Percentiles rank a stretch among this genome's conserved stretches.
These are phyloP conservation scores for Marchantia paleacea DNA, from an alignment of 225 moss, liverwort and hornwort genomes.

Conservation along the genomic window DNA sequence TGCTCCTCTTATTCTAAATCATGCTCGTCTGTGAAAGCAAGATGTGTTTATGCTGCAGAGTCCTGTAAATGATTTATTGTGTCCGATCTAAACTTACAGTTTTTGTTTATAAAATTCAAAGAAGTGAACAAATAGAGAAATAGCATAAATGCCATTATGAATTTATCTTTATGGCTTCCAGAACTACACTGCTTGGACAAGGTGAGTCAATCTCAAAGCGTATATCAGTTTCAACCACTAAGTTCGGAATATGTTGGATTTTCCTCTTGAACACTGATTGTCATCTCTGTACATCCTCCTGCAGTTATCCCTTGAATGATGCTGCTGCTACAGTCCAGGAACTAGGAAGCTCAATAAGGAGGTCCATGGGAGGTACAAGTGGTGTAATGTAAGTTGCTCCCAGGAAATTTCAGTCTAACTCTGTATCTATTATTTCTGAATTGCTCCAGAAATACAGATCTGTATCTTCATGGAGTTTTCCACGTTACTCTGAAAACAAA, in stretches of 20 bases:
- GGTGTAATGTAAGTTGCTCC: constrained; percentile 69
- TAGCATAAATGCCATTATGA: neutral
- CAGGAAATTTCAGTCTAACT: no score
- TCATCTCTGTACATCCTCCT: constrained; percentile 2
- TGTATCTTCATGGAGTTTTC: no score
- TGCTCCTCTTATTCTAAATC: neutral
- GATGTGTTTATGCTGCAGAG: neutral
- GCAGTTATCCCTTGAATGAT: constrained; percentile 95
- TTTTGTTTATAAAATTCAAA: neutral
- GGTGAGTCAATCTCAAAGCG: neutral
- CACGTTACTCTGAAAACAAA: no score
- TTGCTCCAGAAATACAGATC: neutral
- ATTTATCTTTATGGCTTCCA: neutral
- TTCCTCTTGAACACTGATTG: neutral
- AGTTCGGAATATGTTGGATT: neutral
- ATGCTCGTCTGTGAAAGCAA: neutral
- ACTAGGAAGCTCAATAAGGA: constrained; percentile 78
- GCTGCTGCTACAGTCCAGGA: constrained; percentile 82
- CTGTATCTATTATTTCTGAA: neutral
- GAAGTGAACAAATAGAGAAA: neutral
- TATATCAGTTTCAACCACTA: neutral
- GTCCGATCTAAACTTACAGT: neutral
- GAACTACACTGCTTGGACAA: neutral
- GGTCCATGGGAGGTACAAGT: constrained; percentile 87
- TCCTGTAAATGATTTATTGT: neutral